Conservation (phyloP, 768 basidiomycete genomes). For the Cystobasidium tubakii region DNA sequence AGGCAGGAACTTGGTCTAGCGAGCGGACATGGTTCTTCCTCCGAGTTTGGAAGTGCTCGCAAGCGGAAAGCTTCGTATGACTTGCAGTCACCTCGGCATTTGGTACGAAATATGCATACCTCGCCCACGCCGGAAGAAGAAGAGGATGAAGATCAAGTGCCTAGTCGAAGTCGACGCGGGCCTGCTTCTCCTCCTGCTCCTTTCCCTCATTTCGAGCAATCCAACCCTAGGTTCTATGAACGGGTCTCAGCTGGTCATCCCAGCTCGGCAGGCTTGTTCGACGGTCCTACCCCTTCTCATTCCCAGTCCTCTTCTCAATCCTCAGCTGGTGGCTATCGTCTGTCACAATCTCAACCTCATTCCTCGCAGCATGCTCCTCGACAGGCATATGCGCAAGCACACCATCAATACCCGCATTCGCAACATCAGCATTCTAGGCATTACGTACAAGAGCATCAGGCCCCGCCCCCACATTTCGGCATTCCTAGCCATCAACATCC, state of each 20-base stretch:
- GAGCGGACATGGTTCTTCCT: conserved; percentile 24
- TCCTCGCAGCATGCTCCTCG: background rate
- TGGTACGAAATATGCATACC: conserved; percentile 2
- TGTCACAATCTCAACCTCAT: background rate
- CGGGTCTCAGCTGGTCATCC: background rate
- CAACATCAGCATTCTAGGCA: background rate
- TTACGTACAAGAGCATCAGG: background rate
- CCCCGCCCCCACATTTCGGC: background rate
- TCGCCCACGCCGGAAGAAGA: conserved; percentile 21
- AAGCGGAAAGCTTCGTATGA: conserved; percentile 36
- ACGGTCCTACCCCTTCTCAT: conserved; percentile 4
- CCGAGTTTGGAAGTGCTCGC: conserved; percentile 29
- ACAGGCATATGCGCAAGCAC: background rate
- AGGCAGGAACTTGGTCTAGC: background rate
- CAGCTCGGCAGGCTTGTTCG: background rate
- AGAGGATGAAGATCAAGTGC: background rate
- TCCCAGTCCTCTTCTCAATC: background rate
- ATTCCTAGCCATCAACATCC: background rate
- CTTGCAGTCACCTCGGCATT: conserved; percentile 18
- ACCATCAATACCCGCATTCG: background rate
- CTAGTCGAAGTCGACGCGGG: background rate
- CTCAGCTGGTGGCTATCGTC: conserved; percentile 5
- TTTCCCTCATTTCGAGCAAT: background rate
- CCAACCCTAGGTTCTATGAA: background rate
- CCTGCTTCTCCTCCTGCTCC: background rate